Evolutionary conservation across 345 rosid genomes (phyloP), one percentile per base, ranked within the genome.

Genomic region (Gossypium bickii): DNA sequence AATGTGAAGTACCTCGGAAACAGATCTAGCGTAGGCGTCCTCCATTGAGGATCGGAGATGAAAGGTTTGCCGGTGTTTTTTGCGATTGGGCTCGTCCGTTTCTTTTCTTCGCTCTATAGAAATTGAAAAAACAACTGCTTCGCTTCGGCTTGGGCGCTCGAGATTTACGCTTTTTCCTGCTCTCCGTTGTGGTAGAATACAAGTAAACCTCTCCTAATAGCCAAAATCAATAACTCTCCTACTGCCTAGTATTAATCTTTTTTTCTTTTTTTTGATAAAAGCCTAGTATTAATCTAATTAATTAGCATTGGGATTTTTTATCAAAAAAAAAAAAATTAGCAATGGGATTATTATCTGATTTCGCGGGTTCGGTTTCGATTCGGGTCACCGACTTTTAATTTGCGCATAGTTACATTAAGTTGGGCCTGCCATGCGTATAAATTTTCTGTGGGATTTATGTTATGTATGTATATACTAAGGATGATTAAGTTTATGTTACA

Each of bases 1-100:
- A 45, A 77, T 62, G 78, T 17, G 41, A 80, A 78, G 80, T 73
- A 93, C 99, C 99, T 95, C 99, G 12, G 90, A 4, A 73, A 88
- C 91, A 80, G 99, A 95, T 95, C 97, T 90, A 75, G 97, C 94
- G 70, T 84, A 93, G 8, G 99, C 98, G 79, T 93, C 95, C 79
- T 93, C 99, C 99, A 95, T 93, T 34, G 69, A 68, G 67, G 68
- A 52, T 70, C 47, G 61, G 11, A 7, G 6, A 51, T 9, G 60
- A 70, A 43, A 56, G 57, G 44, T 59, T 17, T 12, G 61, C 61
- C 27, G 53, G 9, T n/a, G 67, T 45, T n/a, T 61, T 48, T 25
- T 7, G 20, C 17, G 56, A 43, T 56, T 59, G 56, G 58, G 13
- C 29, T 63, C 59, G 7, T 34, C 13, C 9, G 11, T 60, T 66